Conservation (phyloP, 148 eudicot species). For the Rhododendron mucronatum region DNA sequence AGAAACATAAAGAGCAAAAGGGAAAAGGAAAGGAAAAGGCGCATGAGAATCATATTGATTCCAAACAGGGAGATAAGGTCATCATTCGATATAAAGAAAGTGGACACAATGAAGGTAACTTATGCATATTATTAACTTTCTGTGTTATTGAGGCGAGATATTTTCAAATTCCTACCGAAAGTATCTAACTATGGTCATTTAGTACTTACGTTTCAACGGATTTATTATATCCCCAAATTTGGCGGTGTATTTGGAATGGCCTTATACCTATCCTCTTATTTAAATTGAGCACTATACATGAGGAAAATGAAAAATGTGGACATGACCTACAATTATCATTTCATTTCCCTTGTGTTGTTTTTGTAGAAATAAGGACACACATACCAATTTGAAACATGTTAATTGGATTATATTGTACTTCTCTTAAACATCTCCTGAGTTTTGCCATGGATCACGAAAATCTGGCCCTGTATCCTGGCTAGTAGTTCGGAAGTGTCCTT, state of each 20-base stretch:
- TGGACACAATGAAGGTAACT: slow-evolving; percentile 34
- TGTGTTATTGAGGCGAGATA: background rate
- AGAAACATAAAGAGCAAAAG: slow-evolving; percentile 34
- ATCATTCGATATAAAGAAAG: slow-evolving; percentile 26
- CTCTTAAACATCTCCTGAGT: background rate
- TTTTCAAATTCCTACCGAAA: background rate
- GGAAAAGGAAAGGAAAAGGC: slow-evolving; percentile 36
- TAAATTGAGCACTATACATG: background rate
- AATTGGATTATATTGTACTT: background rate
- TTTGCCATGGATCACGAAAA: background rate
- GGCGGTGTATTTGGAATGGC: background rate
- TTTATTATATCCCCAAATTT: background rate
- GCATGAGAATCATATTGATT: slow-evolving; percentile 22
- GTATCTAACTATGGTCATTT: background rate
- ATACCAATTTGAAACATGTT: background rate
- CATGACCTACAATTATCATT: background rate
- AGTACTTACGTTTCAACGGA: background rate
- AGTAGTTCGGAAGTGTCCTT: background rate
- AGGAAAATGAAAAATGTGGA: background rate
- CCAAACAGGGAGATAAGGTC: slow-evolving; percentile 27
- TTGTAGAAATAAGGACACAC: background rate
- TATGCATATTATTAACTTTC: background rate
- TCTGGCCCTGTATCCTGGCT: background rate
- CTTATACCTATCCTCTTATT: too few species aligned
- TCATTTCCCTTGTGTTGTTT: background rate